Evolutionary conservation across 805 yeast species (phyloP).

Genomic region (Wickerhamiella dianesei): DNA sequence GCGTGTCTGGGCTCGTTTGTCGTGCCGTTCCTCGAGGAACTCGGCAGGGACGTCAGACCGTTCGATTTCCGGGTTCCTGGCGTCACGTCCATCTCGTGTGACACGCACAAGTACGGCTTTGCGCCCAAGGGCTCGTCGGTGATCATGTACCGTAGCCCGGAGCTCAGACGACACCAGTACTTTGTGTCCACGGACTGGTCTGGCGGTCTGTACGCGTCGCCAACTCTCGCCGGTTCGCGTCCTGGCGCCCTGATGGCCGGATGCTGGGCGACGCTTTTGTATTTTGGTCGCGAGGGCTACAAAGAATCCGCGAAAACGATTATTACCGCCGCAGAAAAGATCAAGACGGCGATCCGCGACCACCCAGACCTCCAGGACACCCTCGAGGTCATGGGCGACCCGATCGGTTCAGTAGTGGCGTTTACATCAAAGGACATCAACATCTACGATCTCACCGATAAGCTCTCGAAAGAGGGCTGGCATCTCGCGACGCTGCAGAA

Average conservation of each 20-base stretch:
- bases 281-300: constrained; percentile 78
- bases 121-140: constrained; percentile 95
- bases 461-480: constrained; percentile 61
- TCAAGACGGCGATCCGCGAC: constrained; percentile 34
- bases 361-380: constrained; percentile 39
- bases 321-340: constrained; percentile 45
- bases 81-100: constrained; percentile 97
- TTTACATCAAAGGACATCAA: constrained; percentile 51
- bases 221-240: constrained; percentile 90
- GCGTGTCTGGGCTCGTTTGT: constrained; percentile 92
- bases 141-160: constrained; percentile 67
- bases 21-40: constrained; percentile 60
- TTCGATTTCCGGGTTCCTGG: constrained; percentile 80
- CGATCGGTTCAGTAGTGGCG: constrained; percentile 67
- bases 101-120: constrained; percentile 97
- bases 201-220: constrained; percentile 94
- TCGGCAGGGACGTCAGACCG: constrained; percentile 36
- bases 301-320: constrained; percentile 50
- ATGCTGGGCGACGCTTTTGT: constrained; percentile 88
- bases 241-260: constrained; percentile 98
- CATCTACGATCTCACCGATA: constrained; percentile 70
- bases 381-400: constrained; percentile 59
- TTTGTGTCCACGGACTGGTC: constrained; percentile 74
- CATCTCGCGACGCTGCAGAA: constrained; percentile 75
- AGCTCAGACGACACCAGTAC: constrained; percentile 68